Percentiles rank a stretch among this genome's conserved stretches.
These are phyloP conservation scores for Aspergillus pseudoterreus DNA, from an alignment of 2,329 filamentous ascomycete genomes.

Conservation along the genomic window DNA sequence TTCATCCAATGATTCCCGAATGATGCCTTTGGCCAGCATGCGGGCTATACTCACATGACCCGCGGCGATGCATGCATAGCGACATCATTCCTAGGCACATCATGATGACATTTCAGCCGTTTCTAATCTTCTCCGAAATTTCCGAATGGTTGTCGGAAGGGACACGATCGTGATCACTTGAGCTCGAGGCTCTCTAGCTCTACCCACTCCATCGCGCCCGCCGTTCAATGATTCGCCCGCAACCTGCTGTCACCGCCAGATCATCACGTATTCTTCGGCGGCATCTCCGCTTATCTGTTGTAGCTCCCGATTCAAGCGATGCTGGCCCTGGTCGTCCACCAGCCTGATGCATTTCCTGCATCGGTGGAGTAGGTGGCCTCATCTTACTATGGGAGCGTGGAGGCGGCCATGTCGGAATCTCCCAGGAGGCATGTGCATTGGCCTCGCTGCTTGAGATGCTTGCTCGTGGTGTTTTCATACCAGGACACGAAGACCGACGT, in stretches of 20 bases:
- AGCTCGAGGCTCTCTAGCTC: constrained; percentile 7
- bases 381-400: neutral
- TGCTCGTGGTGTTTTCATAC: neutral
- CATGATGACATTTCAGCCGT: constrained; percentile 10
- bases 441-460: neutral
- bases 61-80: constrained; percentile 7
- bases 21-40: neutral
- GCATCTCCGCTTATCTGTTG: neutral
- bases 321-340: constrained; percentile 5
- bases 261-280: constrained; percentile 3
- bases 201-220: neutral
- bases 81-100: constrained; percentile 7
- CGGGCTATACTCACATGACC: constrained; percentile 19
- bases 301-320: neutral
- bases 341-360: constrained; percentile 20
- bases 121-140: constrained; percentile 22
- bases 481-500: neutral
- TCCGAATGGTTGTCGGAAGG: constrained; percentile 30
- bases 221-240: neutral
- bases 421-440: constrained; percentile 10
- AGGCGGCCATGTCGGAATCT: constrained; percentile 3
- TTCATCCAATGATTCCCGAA: constrained; percentile 4
- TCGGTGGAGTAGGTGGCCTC: constrained; percentile 16
- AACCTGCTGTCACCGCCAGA: constrained; percentile 16
- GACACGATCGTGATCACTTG: constrained; percentile 23